Evolutionary conservation across 2,329 filamentous ascomycete species (phyloP).

Genomic region (Laburnicola sp.): DNA sequence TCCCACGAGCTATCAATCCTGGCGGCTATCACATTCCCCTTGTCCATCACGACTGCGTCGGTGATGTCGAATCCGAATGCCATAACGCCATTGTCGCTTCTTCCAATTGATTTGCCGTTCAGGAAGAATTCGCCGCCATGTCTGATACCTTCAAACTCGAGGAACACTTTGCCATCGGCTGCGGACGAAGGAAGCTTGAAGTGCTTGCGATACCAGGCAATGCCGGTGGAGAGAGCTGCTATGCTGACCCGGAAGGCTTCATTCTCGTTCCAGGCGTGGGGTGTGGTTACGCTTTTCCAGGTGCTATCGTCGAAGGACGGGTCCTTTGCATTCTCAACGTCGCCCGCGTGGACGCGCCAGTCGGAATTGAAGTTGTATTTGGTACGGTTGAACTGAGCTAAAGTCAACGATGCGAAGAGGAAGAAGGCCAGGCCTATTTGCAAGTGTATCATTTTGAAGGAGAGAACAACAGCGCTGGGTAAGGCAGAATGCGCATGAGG

Average conservation of each 20-base stretch:
- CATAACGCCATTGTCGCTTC: neutral
- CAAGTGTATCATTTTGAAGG: no score
- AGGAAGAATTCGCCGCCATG: neutral
- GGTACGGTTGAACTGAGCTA: no score
- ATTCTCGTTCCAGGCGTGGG: neutral
- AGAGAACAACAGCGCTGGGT: no score
- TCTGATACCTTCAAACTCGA: neutral
- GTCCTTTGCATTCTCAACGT: neutral
- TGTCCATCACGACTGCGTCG: neutral
- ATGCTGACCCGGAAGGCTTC: neutral
- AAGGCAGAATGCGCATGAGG: no score
- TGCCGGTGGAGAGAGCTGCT: neutral
- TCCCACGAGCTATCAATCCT: neutral
- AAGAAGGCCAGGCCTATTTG: no score
- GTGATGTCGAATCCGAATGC: neutral
- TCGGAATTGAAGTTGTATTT: neutral
- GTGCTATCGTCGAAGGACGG: neutral
- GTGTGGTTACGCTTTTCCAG: neutral
- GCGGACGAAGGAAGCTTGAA: neutral
- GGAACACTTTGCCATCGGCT: neutral
- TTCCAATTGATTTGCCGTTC: neutral
- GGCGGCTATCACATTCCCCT: neutral
- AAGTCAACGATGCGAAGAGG: no score
- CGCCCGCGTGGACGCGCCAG: neutral
- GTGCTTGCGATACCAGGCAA: neutral